Conservation (phyloP, 2,329 filamentous ascomycete species). For the Geosmithia flava region DNA sequence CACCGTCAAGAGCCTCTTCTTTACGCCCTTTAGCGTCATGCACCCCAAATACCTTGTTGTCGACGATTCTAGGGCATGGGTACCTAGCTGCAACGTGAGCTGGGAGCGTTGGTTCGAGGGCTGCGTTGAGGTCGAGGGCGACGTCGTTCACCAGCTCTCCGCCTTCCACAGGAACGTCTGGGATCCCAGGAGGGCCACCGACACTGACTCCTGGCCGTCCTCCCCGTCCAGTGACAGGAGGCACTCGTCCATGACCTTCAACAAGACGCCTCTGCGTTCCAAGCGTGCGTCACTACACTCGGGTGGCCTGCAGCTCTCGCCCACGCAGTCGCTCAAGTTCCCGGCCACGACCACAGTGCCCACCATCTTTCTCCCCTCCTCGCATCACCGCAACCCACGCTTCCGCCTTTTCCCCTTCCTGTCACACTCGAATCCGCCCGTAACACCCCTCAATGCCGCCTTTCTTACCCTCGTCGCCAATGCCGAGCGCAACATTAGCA, state of each 20-base stretch:
- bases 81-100: conserved; percentile 75
- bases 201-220: not conserved
- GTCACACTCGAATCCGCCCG: conserved; percentile 34
- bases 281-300: conserved; percentile 4
- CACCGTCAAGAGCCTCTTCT: conserved; percentile 64
- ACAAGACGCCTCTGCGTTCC: not conserved
- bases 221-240: not conserved
- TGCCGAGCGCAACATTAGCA: conserved; percentile 46
- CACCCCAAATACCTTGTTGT: conserved; percentile 74
- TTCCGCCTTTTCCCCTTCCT: conserved; percentile 48
- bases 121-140: conserved; percentile 53
- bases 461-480: conserved; percentile 47
- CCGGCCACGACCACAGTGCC: conserved; percentile 18
- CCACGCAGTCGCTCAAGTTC: conserved; percentile 16
- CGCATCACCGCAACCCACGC: conserved; percentile 56
- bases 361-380: conserved; percentile 60
- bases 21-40: conserved; percentile 74
- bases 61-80: conserved; percentile 51
- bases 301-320: conserved; percentile 5
- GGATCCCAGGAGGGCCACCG: conserved; percentile 19
- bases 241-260: not conserved
- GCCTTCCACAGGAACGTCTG: conserved; percentile 60
- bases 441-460: conserved; percentile 56
- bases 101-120: conserved; percentile 86
- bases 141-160: conserved; percentile 47